phyloP scores from a whole-genome alignment of 2,329 filamentous ascomycete genomes.

The Corinectria fuckeliana region DNA sequence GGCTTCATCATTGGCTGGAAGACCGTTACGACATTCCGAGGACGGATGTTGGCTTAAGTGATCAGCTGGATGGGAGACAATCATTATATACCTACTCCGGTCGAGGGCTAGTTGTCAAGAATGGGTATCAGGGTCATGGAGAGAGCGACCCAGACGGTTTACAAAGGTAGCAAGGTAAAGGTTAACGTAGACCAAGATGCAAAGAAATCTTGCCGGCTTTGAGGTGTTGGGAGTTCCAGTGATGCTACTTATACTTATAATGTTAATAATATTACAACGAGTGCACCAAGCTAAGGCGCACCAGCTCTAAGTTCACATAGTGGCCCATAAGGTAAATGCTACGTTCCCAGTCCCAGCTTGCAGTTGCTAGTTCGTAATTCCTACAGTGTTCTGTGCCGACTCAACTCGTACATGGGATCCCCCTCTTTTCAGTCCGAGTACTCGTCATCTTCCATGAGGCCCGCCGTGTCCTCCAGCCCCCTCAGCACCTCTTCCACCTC shows the following conservation, averaged over 20 bases:
- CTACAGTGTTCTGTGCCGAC: conserved; percentile 1
- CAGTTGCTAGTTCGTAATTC: conserved; percentile 4
- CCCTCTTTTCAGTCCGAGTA: conserved; percentile 35
- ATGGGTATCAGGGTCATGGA: too few species aligned
- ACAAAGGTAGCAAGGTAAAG: not conserved
- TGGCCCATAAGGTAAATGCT: conserved; percentile 10
- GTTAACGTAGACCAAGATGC: not conserved
- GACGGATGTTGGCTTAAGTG: too few species aligned
- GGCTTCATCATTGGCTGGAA: too few species aligned
- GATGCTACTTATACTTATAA: not conserved
- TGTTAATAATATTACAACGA: not conserved
- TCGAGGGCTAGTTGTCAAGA: too few species aligned
- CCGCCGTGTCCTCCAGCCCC: conserved; percentile 70
- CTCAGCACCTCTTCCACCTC: conserved; percentile 74
- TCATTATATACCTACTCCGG: too few species aligned
- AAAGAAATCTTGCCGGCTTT: not conserved
- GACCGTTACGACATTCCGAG: too few species aligned
- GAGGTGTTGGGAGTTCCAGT: not conserved
- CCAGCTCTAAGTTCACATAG: not conserved
- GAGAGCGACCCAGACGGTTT: too few species aligned
- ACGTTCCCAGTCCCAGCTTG: conserved; percentile 2
- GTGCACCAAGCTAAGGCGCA: not conserved
- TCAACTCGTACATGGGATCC: conserved; percentile 9
- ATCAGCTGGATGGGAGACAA: too few species aligned
- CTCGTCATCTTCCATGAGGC: conserved; percentile 56